phyloP scores from a whole-genome alignment of 345 rosid species.

The Balakata baccata region DNA sequence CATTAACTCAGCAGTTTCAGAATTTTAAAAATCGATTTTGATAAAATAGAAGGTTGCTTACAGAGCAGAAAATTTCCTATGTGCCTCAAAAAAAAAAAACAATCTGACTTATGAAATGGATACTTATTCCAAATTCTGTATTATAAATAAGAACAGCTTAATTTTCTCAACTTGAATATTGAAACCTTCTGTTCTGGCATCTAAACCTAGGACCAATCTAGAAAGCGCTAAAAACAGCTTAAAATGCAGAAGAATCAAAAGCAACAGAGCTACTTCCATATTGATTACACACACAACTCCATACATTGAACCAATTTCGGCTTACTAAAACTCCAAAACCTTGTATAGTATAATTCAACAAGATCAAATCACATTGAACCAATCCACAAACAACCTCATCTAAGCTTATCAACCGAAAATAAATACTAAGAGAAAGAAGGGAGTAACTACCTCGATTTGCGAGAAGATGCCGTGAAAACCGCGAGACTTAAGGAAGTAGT shows the following conservation, averaged over 20 bases:
- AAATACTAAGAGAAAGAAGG: not conserved
- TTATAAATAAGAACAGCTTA: too few species aligned
- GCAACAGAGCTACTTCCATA: not conserved
- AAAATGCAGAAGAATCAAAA: not conserved
- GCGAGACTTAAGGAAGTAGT: slow-evolving; percentile 57
- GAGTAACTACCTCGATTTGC: slow-evolving; percentile 72
- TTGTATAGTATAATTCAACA: not conserved
- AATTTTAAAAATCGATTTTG: not conserved
- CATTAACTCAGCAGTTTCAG: not conserved
- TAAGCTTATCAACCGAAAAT: not conserved
- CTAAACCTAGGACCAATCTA: not conserved
- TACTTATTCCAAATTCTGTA: not conserved
- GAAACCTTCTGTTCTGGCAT: not conserved
- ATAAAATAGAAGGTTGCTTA: not conserved
- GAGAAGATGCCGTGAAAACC: slow-evolving; percentile 63
- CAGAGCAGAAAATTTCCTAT: not conserved
- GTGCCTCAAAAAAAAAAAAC: not conserved
- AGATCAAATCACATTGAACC: slow-evolving; percentile 4
- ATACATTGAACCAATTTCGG: not conserved
- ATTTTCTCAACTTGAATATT: not conserved
- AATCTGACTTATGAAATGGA: not conserved
- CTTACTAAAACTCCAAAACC: not conserved
- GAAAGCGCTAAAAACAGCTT: not conserved
- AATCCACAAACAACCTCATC: not conserved
- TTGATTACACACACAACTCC: not conserved